phyloP scores from a whole-genome alignment of 2,329 filamentous ascomycete species.

The Trematosphaeria pertusa region DNA sequence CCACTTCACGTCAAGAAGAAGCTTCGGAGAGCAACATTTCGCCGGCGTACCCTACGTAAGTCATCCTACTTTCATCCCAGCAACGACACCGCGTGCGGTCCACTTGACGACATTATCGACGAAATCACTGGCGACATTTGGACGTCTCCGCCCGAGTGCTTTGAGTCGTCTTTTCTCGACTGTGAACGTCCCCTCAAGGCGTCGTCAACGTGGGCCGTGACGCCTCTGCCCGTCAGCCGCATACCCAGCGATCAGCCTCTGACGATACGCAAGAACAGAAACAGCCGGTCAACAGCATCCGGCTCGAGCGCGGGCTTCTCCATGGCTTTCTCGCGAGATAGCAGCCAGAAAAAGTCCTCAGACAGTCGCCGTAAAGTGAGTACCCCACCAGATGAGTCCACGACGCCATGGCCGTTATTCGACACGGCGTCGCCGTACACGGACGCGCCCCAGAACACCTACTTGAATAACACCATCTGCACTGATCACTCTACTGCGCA shows the following conservation, averaged over 20 bases:
- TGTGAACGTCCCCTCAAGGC: constrained; percentile 26
- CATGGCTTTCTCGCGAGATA: constrained; percentile 20
- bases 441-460: background rate
- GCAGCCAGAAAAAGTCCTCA: constrained; percentile 16
- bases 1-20: constrained; percentile 41
- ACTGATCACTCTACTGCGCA: constrained; percentile 14
- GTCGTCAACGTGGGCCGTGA: constrained; percentile 28
- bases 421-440: constrained; percentile 12
- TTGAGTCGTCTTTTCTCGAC: constrained; percentile 18
- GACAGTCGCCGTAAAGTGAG: constrained; percentile 10
- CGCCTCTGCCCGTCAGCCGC: constrained; percentile 38
- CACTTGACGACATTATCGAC: constrained; percentile 45
- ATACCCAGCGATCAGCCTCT: constrained; percentile 39
- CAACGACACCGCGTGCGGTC: constrained; percentile 23
- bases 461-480: background rate
- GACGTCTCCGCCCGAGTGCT: constrained; percentile 23
- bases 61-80: constrained; percentile 15
- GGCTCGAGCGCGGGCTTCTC: constrained; percentile 27
- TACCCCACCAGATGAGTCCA: constrained; percentile 1
- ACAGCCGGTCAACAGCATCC: constrained; percentile 38
- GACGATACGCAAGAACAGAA: constrained; percentile 41
- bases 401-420: constrained; percentile 20
- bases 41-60: constrained; percentile 32
- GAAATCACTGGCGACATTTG: constrained; percentile 40
- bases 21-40: constrained; percentile 33